These are phyloP conservation scores for Neodidymelliopsis sp. DNA, from an alignment of 2,329 filamentous ascomycete genomes.

Conservation along the genomic window DNA sequence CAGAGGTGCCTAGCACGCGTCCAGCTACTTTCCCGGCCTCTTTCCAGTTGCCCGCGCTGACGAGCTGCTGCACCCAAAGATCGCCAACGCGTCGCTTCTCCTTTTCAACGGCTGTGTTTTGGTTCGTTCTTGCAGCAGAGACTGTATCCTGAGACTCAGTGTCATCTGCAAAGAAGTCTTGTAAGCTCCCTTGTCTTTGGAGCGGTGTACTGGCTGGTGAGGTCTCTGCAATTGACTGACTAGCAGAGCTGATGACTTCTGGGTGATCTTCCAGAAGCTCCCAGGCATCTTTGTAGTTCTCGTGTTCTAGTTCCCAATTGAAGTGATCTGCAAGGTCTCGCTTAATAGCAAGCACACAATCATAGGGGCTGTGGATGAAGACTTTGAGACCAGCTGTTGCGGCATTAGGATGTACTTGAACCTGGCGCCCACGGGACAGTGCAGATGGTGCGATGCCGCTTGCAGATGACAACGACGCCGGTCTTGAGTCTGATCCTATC, in stretches of 20 bases:
- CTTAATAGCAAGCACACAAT: conserved; percentile 91
- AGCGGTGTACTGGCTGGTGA: conserved; percentile 55
- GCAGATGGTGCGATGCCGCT: conserved; percentile 27
- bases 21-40: conserved; percentile 81
- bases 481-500: conserved; percentile 49
- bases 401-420: conserved; percentile 57
- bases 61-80: conserved; percentile 87
- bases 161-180: conserved; percentile 78
- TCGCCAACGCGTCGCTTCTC: conserved; percentile 93
- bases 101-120: conserved; percentile 74
- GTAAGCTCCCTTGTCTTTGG: conserved; percentile 55
- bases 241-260: conserved; percentile 62
- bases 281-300: conserved; percentile 87
- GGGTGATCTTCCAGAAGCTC: conserved; percentile 87
- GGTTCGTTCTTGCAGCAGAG: conserved; percentile 61
- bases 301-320: conserved; percentile 81
- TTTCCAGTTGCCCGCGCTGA: conserved; percentile 76
- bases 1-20: conserved; percentile 79
- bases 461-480: conserved; percentile 43
- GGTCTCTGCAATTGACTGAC: conserved; percentile 48
- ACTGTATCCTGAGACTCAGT: conserved; percentile 66
- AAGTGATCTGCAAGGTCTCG: conserved; percentile 87
- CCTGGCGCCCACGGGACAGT: conserved; percentile 27
- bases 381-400: conserved; percentile 74
- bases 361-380: conserved; percentile 95